Percentiles rank a stretch among this genome's conserved stretches.
These are phyloP conservation scores for Phlebiopsis gigantea DNA, from an alignment of 768 basidiomycete species.

Conservation along the genomic window DNA sequence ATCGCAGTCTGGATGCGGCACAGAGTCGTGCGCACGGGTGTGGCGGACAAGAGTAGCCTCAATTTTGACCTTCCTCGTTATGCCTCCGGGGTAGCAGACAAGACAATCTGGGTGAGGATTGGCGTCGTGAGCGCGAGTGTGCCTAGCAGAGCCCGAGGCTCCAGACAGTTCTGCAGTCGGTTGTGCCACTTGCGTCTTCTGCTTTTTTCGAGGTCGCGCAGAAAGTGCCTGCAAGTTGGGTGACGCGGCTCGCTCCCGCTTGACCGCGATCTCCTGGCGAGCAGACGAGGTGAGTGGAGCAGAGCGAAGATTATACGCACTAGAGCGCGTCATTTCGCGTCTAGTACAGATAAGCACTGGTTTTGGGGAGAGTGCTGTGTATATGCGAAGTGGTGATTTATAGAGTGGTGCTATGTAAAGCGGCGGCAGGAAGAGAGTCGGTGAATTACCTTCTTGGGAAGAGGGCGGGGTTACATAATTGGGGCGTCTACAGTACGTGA, in stretches of 20 bases:
- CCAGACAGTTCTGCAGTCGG: background rate
- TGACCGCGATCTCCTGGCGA: slow-evolving; percentile 2
- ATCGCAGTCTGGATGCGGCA: slow-evolving; percentile 8
- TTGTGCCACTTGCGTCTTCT: background rate
- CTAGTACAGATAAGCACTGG: too few species aligned
- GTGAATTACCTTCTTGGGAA: background rate
- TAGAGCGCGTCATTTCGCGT: background rate
- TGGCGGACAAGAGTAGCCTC: slow-evolving; percentile 4
- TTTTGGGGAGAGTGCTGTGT: too few species aligned
- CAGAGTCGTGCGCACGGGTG: slow-evolving; percentile 15
- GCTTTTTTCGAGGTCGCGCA: slow-evolving; percentile 1
- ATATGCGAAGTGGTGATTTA: too few species aligned
- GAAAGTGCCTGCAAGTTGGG: background rate
- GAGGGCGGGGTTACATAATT: background rate
- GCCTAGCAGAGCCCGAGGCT: background rate
- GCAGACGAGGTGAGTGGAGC: background rate
- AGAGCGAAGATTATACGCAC: background rate
- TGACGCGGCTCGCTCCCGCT: slow-evolving; percentile 16
- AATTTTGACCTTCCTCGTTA: background rate
- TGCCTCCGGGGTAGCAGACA: background rate
- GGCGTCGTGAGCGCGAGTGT: background rate
- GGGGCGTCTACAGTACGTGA: background rate
- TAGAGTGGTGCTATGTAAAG: too few species aligned
- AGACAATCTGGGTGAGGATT: background rate
- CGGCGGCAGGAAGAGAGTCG: too few species aligned